Evolutionary conservation across 768 basidiomycete species (phyloP), one percentile per base, ranked within the genome.

Genomic region (Boletus vinaceobasis): DNA sequence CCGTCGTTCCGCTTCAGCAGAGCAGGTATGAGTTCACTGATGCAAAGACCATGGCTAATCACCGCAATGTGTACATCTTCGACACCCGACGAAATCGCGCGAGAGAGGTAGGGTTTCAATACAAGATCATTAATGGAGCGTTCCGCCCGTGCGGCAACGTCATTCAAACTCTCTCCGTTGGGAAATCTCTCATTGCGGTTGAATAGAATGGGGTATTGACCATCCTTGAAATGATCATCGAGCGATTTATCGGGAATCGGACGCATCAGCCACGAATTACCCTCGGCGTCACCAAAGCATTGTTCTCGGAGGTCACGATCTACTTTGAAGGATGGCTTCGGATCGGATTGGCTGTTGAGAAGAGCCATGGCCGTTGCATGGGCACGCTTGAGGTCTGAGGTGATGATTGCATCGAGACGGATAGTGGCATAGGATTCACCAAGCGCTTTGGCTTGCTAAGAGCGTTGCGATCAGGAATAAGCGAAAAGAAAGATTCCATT

Each of bases 41-140:
- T 86, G 67, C 84, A 85, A 21, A 88, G 60, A 0, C 90, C 88
- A 67, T 93, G 90, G 69, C 88, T 89, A 44, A 90, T 83, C 37
- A 91, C 61, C 1, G 82, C 87, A 26, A 90, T 66, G 56, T 85
- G 86, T 7, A 77, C 63, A 33, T 74, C 73, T 40, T 70, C 63
- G 53, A 55, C 68, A 35, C 73, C 71, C n/a, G 72, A 67, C 50
- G 71, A 71, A 21, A 72, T 71, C 1, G 75, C 76, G 21, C 75
- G 63, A 65, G 68, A 57, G n/a, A 89, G 69, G 59, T 85, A 77
- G 4, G 84, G 80, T 36, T 59, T 58, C 60, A 86, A 62, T 9
- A 89, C 63, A 17, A 85, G 63, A 5, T 82, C 74, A 10, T 79
- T 65, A 29, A 89, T 70, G 15, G 74, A 78, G 36, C 69, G 65